phyloP scores from a whole-genome alignment of 441 rosid genomes.

The Adansonia gregorii region DNA sequence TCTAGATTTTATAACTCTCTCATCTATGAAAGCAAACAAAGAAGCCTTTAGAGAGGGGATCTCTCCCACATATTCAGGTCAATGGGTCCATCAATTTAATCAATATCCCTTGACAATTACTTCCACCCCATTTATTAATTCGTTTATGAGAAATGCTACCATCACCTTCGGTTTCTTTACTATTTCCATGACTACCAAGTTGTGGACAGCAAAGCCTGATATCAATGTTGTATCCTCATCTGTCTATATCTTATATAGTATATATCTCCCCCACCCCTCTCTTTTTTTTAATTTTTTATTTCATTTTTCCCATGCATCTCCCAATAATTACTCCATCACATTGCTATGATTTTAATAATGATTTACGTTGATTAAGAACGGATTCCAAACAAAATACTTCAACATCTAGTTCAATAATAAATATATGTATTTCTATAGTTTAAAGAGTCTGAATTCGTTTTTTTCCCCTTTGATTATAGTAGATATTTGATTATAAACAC shows the following conservation, averaged over 20 bases:
- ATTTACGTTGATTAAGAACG: background rate
- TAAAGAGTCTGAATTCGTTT: background rate
- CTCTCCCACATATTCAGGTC: slow-evolving; percentile 19
- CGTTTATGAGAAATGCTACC: background rate
- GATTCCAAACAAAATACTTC: background rate
- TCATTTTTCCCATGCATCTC: background rate
- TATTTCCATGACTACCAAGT: background rate
- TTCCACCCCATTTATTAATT: slow-evolving; percentile 21
- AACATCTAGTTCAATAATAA: background rate
- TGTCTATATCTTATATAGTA: background rate
- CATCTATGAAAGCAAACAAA: slow-evolving; percentile 12
- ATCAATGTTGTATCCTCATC: background rate
- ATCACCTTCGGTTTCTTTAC: background rate
- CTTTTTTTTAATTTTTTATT: background rate
- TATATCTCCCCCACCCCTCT: background rate
- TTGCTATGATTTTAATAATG: background rate
- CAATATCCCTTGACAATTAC: slow-evolving; percentile 17
- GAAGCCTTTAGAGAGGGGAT: slow-evolving; percentile 1
- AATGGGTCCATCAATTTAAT: slow-evolving; percentile 23
- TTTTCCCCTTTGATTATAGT: too few relatives aligned
- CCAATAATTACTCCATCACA: background rate
- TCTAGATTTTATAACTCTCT: background rate
- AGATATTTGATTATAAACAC: too few relatives aligned
- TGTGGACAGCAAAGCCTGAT: slow-evolving; percentile 7
- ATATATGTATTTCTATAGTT: background rate